Conservation (phyloP, 1,284 basidiomycete species). For the Flammula alnicola region DNA sequence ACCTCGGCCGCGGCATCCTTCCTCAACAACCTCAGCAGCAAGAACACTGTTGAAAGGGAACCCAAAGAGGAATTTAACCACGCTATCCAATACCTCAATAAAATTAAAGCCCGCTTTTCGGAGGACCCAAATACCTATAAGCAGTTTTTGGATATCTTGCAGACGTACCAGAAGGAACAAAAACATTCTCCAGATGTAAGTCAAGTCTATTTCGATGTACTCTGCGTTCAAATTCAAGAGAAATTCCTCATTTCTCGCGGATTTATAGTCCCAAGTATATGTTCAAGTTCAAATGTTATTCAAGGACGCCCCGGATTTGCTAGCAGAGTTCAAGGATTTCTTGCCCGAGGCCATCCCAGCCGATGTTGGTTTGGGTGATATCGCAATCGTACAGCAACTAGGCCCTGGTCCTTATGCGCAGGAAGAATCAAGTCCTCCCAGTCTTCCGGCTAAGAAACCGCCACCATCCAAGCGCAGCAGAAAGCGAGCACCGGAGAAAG, state of each 20-base stretch:
- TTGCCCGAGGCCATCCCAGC: constrained; percentile 72
- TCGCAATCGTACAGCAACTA: constrained; percentile 50
- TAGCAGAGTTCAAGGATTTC: constrained; percentile 97
- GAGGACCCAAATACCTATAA: constrained; percentile 96
- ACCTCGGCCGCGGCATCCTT: constrained; percentile 64
- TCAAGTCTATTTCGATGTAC: constrained; percentile 23
- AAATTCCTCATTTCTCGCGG: constrained; percentile 15
- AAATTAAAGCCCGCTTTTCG: constrained; percentile 96
- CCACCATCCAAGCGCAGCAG: constrained; percentile 41
- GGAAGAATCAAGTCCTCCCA: constrained; percentile 44
- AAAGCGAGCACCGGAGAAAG: constrained; percentile 64
- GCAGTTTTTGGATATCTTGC: constrained; percentile 96
- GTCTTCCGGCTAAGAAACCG: constrained; percentile 51
- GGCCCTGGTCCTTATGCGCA: constrained; percentile 42
- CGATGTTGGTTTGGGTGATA: constrained; percentile 38
- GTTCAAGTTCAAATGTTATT: constrained; percentile 93
- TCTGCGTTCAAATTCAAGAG: constrained; percentile 2
- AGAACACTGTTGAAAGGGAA: constrained; percentile 46
- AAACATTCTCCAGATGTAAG: constrained; percentile 86
- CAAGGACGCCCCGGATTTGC: constrained; percentile 89
- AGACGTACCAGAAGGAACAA: constrained; percentile 97
- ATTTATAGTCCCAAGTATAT: constrained; percentile 76
- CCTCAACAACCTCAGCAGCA: constrained; percentile 58
- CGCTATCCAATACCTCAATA: constrained; percentile 98
- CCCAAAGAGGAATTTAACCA: constrained; percentile 88